These are phyloP conservation scores for Aciculoconidium aculeatum DNA, from an alignment of 805 yeast genomes.

Conservation along the genomic window DNA sequence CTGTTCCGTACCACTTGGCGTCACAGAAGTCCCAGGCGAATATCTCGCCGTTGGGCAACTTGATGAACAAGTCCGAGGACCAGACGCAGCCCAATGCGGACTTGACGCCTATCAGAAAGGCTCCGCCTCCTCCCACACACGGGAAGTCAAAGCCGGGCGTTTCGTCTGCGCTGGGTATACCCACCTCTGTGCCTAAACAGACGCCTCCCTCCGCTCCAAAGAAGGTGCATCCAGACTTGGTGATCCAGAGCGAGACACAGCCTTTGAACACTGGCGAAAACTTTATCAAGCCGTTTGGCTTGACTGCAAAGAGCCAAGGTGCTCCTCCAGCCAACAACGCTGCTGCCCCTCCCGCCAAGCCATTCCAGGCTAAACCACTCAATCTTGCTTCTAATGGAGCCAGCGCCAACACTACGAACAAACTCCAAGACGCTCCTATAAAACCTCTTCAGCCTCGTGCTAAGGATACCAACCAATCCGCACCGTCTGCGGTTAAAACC, in stretches of 20 bases:
- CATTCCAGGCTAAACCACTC: constrained; percentile 9
- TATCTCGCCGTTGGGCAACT: constrained; percentile 30
- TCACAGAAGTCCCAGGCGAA: constrained; percentile 10
- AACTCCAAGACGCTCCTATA: constrained; percentile 15
- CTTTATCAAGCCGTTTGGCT: constrained; percentile 17
- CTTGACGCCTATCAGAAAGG: constrained; percentile 46
- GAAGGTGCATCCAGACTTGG: constrained; percentile 25
- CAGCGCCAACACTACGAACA: constrained; percentile 5
- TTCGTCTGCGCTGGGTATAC: constrained; percentile 21
- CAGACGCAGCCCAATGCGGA: constrained; percentile 8
- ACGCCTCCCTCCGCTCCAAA: constrained; percentile 27
- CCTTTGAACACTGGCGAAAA: constrained; percentile 10
- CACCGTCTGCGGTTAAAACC: constrained; percentile 17
- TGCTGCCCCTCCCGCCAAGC: constrained; percentile 3
- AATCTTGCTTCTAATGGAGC: constrained; percentile 7
- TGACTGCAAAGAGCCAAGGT: constrained; percentile 8
- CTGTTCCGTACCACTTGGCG: constrained; percentile 34
- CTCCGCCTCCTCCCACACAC: constrained; percentile 47
- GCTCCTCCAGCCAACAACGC: background rate
- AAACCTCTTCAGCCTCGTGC: constrained; percentile 22
- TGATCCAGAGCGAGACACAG: constrained; percentile 23
- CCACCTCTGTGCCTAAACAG: constrained; percentile 21
- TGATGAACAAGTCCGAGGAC: constrained; percentile 20
- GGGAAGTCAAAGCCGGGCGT: constrained; percentile 2
- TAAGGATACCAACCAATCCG: constrained; percentile 6